Evolutionary conservation across 345 rosid species (phyloP).

Genomic region (Populus simonii): DNA sequence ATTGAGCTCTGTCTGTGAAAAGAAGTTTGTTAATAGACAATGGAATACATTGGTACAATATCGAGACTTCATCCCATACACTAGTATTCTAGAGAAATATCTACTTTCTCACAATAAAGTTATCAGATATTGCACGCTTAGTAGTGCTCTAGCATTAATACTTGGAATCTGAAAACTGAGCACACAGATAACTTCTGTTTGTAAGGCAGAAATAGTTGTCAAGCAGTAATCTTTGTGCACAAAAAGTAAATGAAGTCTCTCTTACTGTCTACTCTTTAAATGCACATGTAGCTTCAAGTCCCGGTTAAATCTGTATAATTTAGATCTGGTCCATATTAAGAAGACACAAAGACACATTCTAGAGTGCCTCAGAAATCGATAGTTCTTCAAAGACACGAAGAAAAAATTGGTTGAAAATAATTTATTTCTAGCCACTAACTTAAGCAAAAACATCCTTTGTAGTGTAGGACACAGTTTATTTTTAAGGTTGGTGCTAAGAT

Average conservation of each 20-base stretch:
- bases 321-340: neutral
- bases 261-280: neutral
- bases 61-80: neutral
- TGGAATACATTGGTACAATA: neutral
- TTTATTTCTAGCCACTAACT: neutral
- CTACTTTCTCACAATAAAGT: neutral
- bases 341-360: neutral
- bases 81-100: neutral
- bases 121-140: neutral
- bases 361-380: neutral
- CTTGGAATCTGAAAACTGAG: neutral
- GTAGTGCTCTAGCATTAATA: neutral
- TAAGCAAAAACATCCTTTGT: neutral
- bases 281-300: neutral
- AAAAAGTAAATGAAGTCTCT: neutral
- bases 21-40: slow-evolving; percentile 19
- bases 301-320: neutral
- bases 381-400: neutral
- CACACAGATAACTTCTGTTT: neutral
- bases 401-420: neutral
- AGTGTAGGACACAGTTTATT: neutral
- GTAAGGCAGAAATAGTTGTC: neutral
- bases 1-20: slow-evolving; percentile 69
- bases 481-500: neutral
- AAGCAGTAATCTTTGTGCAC: neutral